phyloP scores from a whole-genome alignment of 2,329 filamentous ascomycete genomes.

The Ceratocystis cacaofunesta region DNA sequence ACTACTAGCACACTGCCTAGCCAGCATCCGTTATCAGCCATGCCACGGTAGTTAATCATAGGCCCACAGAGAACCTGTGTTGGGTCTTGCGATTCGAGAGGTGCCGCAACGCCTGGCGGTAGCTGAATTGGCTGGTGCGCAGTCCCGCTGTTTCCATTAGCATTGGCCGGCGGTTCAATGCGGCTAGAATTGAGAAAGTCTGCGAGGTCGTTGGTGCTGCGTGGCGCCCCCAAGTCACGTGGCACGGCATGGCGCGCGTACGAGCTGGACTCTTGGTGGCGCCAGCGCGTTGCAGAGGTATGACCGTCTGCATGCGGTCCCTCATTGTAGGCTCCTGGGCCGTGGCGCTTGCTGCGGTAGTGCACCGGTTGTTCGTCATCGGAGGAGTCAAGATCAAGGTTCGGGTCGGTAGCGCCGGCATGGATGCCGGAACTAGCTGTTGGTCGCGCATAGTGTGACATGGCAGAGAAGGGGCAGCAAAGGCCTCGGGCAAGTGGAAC shows the following conservation, averaged over 20 bases:
- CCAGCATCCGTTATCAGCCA: conserved; percentile 55
- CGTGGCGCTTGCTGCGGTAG: neutral
- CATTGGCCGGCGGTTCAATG: conserved; percentile 28
- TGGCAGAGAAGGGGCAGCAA: neutral
- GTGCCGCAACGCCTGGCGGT: conserved; percentile 16
- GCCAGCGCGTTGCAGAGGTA: conserved; percentile 43
- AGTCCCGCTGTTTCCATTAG: conserved; percentile 24
- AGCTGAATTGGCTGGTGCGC: conserved; percentile 36
- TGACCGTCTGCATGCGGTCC: conserved; percentile 21
- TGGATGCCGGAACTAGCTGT: neutral
- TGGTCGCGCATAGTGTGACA: neutral
- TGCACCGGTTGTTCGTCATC: conserved; percentile 24
- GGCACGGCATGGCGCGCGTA: conserved; percentile 37
- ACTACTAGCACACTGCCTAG: conserved; percentile 77
- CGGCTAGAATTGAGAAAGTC: conserved; percentile 42
- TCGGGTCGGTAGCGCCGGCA: neutral
- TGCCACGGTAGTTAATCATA: conserved; percentile 62
- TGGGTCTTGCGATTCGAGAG: conserved; percentile 27
- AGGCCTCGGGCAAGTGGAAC: neutral
- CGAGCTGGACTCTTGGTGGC: conserved; percentile 47
- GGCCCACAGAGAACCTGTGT: conserved; percentile 56
- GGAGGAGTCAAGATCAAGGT: neutral
- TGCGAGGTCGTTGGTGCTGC: conserved; percentile 37
- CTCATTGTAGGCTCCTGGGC: conserved; percentile 18
- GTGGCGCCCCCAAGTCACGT: conserved; percentile 27